Percentiles rank a stretch among this genome's conserved stretches.
These are phyloP conservation scores for Dillenia suffruticosa DNA, from an alignment of 164 flowering plant genomes.

Conservation along the genomic window DNA sequence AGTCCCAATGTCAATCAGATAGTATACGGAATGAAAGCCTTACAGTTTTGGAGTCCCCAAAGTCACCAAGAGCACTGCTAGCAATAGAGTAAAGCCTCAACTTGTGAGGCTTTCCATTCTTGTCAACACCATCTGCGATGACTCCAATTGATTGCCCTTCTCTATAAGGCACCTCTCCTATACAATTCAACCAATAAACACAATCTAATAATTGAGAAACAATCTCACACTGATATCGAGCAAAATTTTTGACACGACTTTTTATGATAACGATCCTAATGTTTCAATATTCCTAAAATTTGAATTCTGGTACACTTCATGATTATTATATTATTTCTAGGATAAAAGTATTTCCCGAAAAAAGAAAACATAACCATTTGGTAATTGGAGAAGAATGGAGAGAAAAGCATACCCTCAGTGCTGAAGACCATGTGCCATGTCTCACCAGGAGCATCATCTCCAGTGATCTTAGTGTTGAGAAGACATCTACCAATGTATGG, in stretches of 20 bases:
- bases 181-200: conserved; percentile 9
- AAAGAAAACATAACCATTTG: background rate
- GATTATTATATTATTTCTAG: too few species aligned
- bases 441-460: conserved; percentile 98
- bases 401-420: conserved; percentile 66
- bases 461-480: conserved; percentile 93
- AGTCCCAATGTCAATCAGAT: background rate
- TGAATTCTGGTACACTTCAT: too few species aligned
- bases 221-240: too few species aligned
- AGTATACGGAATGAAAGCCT: conserved; percentile 13
- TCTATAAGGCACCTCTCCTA: conserved; percentile 90
- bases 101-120: conserved; percentile 96
- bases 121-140: conserved; percentile 84
- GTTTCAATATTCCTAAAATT: too few species aligned
- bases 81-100: conserved; percentile 95
- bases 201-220: background rate
- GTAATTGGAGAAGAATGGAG: background rate
- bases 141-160: conserved; percentile 98
- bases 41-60: conserved; percentile 98
- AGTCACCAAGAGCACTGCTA: conserved; percentile 98
- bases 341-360: background rate
- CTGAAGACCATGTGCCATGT: conserved; percentile 99
- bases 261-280: too few species aligned
- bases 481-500: conserved; percentile 85
- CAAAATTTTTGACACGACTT: too few species aligned